Base-by-base conservation (phyloP, 768 basidiomycete genomes). In the Lactifluus hygrophoroides region DNA sequence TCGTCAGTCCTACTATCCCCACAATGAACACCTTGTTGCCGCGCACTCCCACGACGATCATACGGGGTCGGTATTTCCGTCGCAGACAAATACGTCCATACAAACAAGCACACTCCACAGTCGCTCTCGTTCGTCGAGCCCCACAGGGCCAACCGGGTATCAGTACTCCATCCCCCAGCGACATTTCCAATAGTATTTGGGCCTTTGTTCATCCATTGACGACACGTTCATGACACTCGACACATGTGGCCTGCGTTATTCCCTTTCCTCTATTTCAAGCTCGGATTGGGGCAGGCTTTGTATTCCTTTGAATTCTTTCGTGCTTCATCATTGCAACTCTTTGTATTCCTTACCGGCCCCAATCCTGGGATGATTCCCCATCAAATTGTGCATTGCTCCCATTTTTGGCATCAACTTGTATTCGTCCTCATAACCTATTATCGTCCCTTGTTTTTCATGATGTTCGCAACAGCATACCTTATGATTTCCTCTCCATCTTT, bases 1-100 rank as follows among this genome's bases (percentile, higher is more conserved):
- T 64, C 82, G 92, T 48, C 77, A 80, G 69, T 90, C 92, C 25
- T 94, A 96, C 69, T 95, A 95, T 69, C 90, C 89, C 43, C 85
- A 90, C 62, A 90, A 88, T 66, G 84, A 89, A 65, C 83, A 84
- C 45, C 71, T 80, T 64, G 64, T 70, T 35, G 65, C 69, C 1
- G 7, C 45, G 23, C 46, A 54, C 38, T 45, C 52, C 7, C 32
- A 46, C 14, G 55, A 56, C n/a, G 51, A 19, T 14, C 43, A 56
- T 25, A 5, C 23, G 2, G 46, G 43, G 2, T 43, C 56, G 10
- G 35, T 43, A n/a, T n/a, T 52, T 14, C 46, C 57, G 16, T 64
- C 64, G 21, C 64, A 58, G 17, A 58, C 61, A 16, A 63, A 58
- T 32, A 63, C 64, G 19, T 63, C 42, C 19, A 50, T 65, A 19